A percentile compares a stretch with the other conserved stretches of the same genome.
These are phyloP conservation scores for Tinospora cordifolia DNA, from an alignment of 164 flowering plant species.

Conservation along the genomic window DNA sequence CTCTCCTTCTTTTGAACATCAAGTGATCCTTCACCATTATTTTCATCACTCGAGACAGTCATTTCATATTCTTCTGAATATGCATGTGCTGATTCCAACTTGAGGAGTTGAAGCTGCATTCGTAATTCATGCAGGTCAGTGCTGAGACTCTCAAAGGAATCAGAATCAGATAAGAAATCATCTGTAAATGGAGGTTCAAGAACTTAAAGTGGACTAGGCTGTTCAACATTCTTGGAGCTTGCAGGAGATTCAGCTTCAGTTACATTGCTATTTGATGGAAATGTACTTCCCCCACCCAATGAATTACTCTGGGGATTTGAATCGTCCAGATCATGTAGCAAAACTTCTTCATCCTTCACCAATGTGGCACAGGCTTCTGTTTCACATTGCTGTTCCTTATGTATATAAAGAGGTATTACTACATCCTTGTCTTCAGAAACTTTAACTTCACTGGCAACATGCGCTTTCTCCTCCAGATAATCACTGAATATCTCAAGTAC, in stretches of 20 bases:
- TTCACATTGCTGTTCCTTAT: constrained; percentile 14
- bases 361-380: constrained; percentile 10
- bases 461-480: constrained; percentile 11
- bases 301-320: constrained; percentile 10
- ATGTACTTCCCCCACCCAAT: not conserved
- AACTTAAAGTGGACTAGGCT: constrained; percentile 79
- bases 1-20: constrained; percentile 18
- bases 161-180: constrained; percentile 59
- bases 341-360: constrained; percentile 8
- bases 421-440: constrained; percentile 14
- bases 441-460: constrained; percentile 14
- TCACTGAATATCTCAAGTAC: constrained; percentile 12
- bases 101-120: constrained; percentile 44
- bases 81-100: constrained; percentile 37
- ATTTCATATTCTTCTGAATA: constrained; percentile 38
- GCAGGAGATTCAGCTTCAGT: constrained; percentile 43
- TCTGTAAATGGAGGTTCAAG: constrained; percentile 59
- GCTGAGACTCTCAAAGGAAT: constrained; percentile 71
- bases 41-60: constrained; percentile 51
- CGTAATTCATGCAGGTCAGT: constrained; percentile 56
- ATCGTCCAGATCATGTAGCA: constrained; percentile 13
- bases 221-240: constrained; percentile 58
- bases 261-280: constrained; percentile 3
- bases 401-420: constrained; percentile 2
- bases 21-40: constrained; percentile 22